phyloP scores from a whole-genome alignment of 345 rosid species.

The Trapa incisa region DNA sequence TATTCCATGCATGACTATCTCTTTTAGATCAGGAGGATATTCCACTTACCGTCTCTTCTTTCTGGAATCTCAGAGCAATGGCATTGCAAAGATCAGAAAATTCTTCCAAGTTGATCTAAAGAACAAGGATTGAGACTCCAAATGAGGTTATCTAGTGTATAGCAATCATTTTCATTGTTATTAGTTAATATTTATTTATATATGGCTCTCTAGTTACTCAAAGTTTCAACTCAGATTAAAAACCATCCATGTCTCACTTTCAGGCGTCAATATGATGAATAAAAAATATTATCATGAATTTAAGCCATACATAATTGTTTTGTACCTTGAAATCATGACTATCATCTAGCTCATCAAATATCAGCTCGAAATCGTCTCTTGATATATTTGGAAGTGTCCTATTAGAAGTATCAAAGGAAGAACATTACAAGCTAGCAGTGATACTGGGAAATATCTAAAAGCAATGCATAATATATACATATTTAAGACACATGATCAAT shows the following conservation, averaged over 20 bases:
- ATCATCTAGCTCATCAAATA: conserved; percentile 90
- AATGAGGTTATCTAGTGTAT: background rate
- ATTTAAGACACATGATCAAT: background rate
- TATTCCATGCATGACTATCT: background rate
- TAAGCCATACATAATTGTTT: background rate
- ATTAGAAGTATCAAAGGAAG: conserved; percentile 4
- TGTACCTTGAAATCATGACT: conserved; percentile 82
- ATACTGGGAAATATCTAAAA: background rate
- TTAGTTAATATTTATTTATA: background rate
- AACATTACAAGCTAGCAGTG: background rate
- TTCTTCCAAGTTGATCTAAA: conserved; percentile 79
- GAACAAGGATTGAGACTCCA: conserved; percentile 8
- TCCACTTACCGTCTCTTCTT: conserved; percentile 77
- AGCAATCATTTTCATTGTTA: background rate
- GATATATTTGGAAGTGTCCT: conserved; percentile 89
- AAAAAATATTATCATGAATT: background rate
- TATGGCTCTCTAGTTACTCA: background rate
- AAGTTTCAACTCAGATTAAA: background rate
- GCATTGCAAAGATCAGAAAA: conserved; percentile 92
- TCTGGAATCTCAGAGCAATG: conserved; percentile 78
- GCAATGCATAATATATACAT: background rate
- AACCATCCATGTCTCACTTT: background rate
- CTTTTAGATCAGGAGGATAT: conserved; percentile 5
- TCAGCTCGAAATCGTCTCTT: conserved; percentile 66
- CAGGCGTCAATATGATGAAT: background rate